Evolutionary conservation across 2,329 filamentous ascomycete species (phyloP).

Genomic region (Fusarium transvaalense): DNA sequence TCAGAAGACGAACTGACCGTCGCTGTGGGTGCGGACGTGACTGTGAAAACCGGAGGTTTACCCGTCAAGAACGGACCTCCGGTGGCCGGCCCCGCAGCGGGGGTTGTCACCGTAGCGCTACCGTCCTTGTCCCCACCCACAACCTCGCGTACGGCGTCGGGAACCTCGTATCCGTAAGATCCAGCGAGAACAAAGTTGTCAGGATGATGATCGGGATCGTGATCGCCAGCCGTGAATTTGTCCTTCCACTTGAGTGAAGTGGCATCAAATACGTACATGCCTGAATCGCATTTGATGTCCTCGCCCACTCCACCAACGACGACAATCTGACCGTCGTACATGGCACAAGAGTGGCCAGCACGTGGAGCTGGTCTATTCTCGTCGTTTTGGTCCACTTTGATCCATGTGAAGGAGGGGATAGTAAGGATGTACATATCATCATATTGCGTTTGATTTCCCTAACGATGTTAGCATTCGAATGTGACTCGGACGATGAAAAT

Average conservation of each 20-base stretch:
- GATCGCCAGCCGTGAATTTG: slow-evolving; percentile 71
- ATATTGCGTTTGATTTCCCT: slow-evolving; percentile 67
- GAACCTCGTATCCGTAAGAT: slow-evolving; percentile 66
- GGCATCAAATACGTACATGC: slow-evolving; percentile 79
- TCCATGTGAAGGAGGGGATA: slow-evolving; percentile 74
- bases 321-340: slow-evolving; percentile 71
- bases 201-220: slow-evolving; percentile 67
- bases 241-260: slow-evolving; percentile 69
- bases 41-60: slow-evolving; percentile 75
- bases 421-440: slow-evolving; percentile 73
- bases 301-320: slow-evolving; percentile 72
- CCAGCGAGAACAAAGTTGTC: slow-evolving; percentile 60
- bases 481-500: background rate
- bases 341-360: slow-evolving; percentile 67
- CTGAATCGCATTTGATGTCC: slow-evolving; percentile 64
- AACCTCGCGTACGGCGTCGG: slow-evolving; percentile 61
- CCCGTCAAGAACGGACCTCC: slow-evolving; percentile 79
- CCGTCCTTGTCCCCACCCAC: slow-evolving; percentile 66
- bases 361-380: slow-evolving; percentile 66
- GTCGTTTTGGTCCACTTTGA: slow-evolving; percentile 64
- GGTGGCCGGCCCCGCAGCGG: slow-evolving; percentile 66
- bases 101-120: slow-evolving; percentile 65
- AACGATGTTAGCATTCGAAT: slow-evolving; percentile 17
- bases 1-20: slow-evolving; percentile 51
- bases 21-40: slow-evolving; percentile 65